Evolutionary conservation across 2,329 filamentous ascomycete species (phyloP).

Genomic region (Diaporthe caulivora): DNA sequence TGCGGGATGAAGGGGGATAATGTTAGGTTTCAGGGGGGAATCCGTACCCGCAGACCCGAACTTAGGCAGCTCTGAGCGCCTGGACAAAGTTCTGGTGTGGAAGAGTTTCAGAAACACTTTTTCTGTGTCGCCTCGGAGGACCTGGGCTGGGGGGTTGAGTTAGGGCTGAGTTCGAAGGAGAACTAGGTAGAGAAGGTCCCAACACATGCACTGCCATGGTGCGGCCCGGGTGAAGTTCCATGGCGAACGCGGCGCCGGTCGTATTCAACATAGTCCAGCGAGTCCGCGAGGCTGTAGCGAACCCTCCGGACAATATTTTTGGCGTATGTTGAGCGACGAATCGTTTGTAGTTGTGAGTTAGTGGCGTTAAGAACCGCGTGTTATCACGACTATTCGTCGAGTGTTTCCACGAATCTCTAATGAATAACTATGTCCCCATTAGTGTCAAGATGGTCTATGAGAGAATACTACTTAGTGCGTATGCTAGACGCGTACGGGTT

Average conservation of each 20-base stretch:
- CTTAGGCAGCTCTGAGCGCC: neutral
- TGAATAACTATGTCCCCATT: neutral
- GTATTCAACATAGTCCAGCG: neutral
- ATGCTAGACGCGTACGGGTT: neutral
- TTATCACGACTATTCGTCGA: neutral
- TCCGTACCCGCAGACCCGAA: neutral
- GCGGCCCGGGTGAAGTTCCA: neutral
- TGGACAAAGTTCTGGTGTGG: neutral
- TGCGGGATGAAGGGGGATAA: too few species aligned
- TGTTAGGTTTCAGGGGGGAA: neutral
- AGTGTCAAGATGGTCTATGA: neutral
- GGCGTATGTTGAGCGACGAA: too few species aligned
- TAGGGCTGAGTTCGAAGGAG: neutral
- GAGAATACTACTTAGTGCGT: neutral
- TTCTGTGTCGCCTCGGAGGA: too few species aligned
- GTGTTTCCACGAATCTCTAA: neutral
- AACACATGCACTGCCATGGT: neutral
- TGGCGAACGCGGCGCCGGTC: neutral
- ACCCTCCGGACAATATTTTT: neutral
- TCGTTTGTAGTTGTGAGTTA: neutral
- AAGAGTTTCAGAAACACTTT: neutral
- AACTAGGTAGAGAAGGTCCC: too few species aligned
- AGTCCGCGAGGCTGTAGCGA: neutral
- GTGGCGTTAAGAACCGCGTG: neutral
- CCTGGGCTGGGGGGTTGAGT: neutral